phyloP scores from a whole-genome alignment of 805 yeast species.

The Maudiozyma serrabonitensis region DNA sequence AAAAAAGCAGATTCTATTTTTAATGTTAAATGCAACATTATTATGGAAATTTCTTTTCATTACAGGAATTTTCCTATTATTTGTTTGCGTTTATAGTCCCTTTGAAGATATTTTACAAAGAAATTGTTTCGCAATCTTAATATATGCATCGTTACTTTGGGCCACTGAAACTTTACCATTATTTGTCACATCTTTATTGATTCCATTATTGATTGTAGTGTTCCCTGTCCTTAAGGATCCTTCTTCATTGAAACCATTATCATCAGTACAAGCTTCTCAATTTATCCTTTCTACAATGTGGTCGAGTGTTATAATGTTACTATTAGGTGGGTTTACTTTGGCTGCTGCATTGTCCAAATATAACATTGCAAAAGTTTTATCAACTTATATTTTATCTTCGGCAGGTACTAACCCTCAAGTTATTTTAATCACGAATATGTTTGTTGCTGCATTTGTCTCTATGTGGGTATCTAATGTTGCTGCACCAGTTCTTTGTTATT shows the following conservation, averaged over 20 bases:
- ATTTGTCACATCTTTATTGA: constrained; percentile 75
- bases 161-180: constrained; percentile 82
- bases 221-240: constrained; percentile 59
- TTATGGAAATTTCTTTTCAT: constrained; percentile 40
- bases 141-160: constrained; percentile 82
- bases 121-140: constrained; percentile 75
- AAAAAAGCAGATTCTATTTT: constrained; percentile 8
- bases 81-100: constrained; percentile 29
- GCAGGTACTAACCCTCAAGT: constrained; percentile 82
- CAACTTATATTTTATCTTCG: constrained; percentile 68
- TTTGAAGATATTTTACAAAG: constrained; percentile 50
- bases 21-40: constrained; percentile 4
- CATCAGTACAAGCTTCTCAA: constrained; percentile 53
- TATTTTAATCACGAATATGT: constrained; percentile 72
- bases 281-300: constrained; percentile 84
- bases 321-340: constrained; percentile 87
- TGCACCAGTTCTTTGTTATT: constrained; percentile 87
- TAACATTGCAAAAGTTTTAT: constrained; percentile 75
- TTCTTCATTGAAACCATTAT: constrained; percentile 40
- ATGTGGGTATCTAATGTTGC: constrained; percentile 98
- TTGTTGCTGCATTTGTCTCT: constrained; percentile 73
- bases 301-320: constrained; percentile 84
- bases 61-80: constrained; percentile 35
- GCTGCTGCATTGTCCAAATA: constrained; percentile 93
- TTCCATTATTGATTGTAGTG: constrained; percentile 73